Percentiles rank a stretch among this genome's conserved stretches.
Evolutionary conservation across 2,329 filamentous ascomycete genomes (phyloP).

Genomic region (Exophiala lecanii-corni): DNA sequence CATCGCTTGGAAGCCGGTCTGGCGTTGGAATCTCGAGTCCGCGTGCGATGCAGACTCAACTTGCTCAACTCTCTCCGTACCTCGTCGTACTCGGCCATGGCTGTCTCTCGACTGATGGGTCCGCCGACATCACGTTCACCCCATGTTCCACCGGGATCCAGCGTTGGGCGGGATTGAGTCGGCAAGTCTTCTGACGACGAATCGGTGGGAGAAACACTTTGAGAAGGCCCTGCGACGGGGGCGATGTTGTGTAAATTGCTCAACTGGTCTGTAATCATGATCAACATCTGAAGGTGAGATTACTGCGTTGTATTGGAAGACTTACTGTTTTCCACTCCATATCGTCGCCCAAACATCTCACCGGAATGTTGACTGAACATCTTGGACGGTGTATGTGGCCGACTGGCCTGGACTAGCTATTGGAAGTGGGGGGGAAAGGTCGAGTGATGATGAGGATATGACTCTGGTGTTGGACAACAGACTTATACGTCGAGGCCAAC

Average conservation of each 20-base stretch:
- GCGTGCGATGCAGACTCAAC: constrained; percentile 43
- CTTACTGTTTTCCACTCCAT: constrained; percentile 12
- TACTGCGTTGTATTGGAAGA: too few relatives aligned
- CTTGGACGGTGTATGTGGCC: constrained; percentile 6
- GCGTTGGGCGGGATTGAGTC: not conserved
- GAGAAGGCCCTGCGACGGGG: not conserved
- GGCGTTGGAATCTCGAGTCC: constrained; percentile 19
- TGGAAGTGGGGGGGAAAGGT: too few relatives aligned
- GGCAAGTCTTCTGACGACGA: not conserved
- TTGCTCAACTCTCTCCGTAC: constrained; percentile 53
- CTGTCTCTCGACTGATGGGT: constrained; percentile 47
- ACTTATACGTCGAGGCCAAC: too few relatives aligned
- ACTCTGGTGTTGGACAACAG: too few relatives aligned
- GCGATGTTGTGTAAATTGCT: constrained; percentile 7
- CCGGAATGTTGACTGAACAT: constrained; percentile 19
- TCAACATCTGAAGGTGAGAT: too few relatives aligned
- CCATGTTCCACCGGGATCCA: constrained; percentile 50
- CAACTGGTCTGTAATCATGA: not conserved
- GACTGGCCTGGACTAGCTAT: too few relatives aligned
- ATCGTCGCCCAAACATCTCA: constrained; percentile 17
- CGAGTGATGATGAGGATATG: too few relatives aligned
- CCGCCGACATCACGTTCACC: constrained; percentile 57
- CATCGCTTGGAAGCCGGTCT: constrained; percentile 29
- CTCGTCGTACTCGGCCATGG: constrained; percentile 57
- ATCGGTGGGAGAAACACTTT: not conserved